These are phyloP conservation scores for Lagenidium sp. DNA, from an alignment of 352 stramenopile species.

Conservation along the genomic window DNA sequence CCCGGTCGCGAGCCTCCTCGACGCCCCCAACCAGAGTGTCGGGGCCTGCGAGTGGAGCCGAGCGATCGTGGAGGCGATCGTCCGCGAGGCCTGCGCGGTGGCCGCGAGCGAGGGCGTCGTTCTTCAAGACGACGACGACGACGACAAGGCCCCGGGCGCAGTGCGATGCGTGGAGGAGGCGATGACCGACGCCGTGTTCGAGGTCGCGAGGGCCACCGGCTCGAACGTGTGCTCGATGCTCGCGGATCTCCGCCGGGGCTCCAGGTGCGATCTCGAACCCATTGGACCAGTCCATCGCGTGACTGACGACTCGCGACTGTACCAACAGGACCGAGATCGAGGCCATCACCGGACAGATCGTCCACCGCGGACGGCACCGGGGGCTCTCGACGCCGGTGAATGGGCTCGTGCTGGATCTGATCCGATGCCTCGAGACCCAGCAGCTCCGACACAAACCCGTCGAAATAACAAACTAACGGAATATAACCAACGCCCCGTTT, in stretches of 20 bases:
- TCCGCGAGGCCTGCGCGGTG: constrained; percentile 45
- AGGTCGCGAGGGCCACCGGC: constrained; percentile 37
- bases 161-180: constrained; percentile 17
- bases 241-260: constrained; percentile 50
- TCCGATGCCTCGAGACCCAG: constrained; percentile 46
- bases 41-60: constrained; percentile 30
- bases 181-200: constrained; percentile 41
- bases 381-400: constrained; percentile 56
- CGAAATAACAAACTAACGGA: too few relatives aligned
- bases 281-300: neutral
- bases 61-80: constrained; percentile 33
- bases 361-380: constrained; percentile 29
- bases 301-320: neutral
- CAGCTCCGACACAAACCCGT: too few relatives aligned
- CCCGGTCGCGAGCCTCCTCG: constrained; percentile 48
- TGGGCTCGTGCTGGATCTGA: constrained; percentile 34
- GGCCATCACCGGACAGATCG: constrained; percentile 55
- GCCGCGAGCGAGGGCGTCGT: constrained; percentile 32
- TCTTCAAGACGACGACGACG: constrained; percentile 28
- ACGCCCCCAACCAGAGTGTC: constrained; percentile 44
- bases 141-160: neutral
- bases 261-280: constrained; percentile 17
- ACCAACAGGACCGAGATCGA: constrained; percentile 57
- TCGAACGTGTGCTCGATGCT: constrained; percentile 73
- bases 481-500: too few relatives aligned